Evolutionary conservation across 2,329 filamentous ascomycete genomes (phyloP), one percentile per base, ranked within the genome.

Genomic region (Aspergillus felis): DNA sequence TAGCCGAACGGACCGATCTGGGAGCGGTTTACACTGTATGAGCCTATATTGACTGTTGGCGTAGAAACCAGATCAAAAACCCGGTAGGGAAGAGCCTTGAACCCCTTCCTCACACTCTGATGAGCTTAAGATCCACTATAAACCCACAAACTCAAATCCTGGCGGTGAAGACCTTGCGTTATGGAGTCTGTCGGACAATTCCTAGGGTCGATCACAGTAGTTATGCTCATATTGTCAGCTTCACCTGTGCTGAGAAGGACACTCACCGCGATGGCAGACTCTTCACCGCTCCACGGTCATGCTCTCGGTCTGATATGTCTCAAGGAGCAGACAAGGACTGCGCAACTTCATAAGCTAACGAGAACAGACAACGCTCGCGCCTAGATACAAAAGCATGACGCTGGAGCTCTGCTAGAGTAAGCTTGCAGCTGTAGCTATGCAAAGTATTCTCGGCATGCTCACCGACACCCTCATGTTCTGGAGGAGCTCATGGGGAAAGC

Each of bases 381-480:
- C n/a, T 28, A 51, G 50, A 51, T 4, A 10, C n/a, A 35, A 14
- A 35, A 7, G 12, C 14, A 7, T 35, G 32, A 17, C 4, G 32
- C 32, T 17, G 32, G 5, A 28, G 44, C 27, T 47, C 46, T 49
- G 51, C 28, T 22, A 25, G n/a, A 47, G 44, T 24, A 24, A 25
- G 44, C 20, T 14, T 22, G 32, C 32, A 35, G 32, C 32, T 22
- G 32, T 4, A 35, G 32, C 5, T 35, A 17, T 35, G 5, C 17
- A 35, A 2, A 6, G 12, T 12, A 24, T 25, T 47, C 44, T 29
- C 38, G 53, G 27, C 32, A 38, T 25, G 12, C 27, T 57, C 55
- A 57, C 55, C 55, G 55, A 57, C 55, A 56, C 32, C 50, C 28
- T 52, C 24, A 25, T 48, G 9, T 7, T 2, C 32, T 29, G 49